phyloP scores from a whole-genome alignment of 2,329 filamentous ascomycete species.

The Dactylella cylindrospora region DNA sequence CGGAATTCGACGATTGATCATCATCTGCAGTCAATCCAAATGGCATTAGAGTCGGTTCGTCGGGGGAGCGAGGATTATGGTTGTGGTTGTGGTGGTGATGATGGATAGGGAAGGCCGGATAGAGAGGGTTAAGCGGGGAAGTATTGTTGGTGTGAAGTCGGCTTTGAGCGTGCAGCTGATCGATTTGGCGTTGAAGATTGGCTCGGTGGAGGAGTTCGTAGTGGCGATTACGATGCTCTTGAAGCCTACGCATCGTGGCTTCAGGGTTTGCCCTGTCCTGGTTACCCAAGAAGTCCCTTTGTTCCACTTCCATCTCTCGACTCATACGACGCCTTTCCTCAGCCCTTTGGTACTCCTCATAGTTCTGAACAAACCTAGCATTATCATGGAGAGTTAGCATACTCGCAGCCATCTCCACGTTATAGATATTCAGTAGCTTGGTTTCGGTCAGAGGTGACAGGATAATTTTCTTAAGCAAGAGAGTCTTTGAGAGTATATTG shows the following conservation, averaged over 20 bases:
- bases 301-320: slow-evolving; percentile 32
- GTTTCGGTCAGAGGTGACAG: too few species aligned
- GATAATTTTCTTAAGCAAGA: too few species aligned
- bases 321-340: slow-evolving; percentile 14
- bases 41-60: slow-evolving; percentile 1
- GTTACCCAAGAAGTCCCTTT: slow-evolving; percentile 15
- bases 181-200: slow-evolving; percentile 27
- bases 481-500: too few species aligned
- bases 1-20: slow-evolving; percentile 31
- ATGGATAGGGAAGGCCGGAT: slow-evolving; percentile 12
- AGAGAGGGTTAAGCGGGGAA: slow-evolving; percentile 3
- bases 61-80: slow-evolving; percentile 14
- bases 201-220: slow-evolving; percentile 32
- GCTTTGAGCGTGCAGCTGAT: slow-evolving; percentile 15
- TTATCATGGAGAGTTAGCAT: neutral
- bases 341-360: slow-evolving; percentile 16
- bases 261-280: slow-evolving; percentile 19
- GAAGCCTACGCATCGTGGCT: slow-evolving; percentile 16
- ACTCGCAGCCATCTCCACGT: too few species aligned
- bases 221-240: slow-evolving; percentile 30
- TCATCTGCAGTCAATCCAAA: slow-evolving; percentile 25
- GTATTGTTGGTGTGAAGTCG: neutral
- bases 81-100: slow-evolving; percentile 7
- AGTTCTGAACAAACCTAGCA: slow-evolving; percentile 12
- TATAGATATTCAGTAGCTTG: too few species aligned